A percentile compares a stretch with the other conserved stretches of the same genome.
Evolutionary conservation across 345 rosid species (phyloP).

Genomic region (Noccaea bulbosa): DNA sequence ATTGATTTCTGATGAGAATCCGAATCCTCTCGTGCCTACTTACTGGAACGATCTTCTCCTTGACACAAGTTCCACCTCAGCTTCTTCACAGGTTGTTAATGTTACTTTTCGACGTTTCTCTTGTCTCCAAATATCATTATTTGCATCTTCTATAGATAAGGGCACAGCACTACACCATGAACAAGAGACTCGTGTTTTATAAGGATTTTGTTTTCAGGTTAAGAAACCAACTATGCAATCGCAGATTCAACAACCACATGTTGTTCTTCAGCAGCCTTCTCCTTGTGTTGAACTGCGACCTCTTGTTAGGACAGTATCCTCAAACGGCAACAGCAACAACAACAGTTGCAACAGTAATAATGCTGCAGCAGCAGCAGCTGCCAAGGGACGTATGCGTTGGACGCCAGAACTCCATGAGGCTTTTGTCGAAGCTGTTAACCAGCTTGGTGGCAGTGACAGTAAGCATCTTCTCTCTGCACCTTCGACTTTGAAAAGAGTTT

Average conservation of each 20-base stretch:
- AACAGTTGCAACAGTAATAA: constrained; percentile 36
- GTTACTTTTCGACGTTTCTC: constrained; percentile 7
- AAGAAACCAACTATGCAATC: constrained; percentile 45
- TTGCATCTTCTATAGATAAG: not conserved
- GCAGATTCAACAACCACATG: constrained; percentile 51
- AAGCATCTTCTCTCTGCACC: constrained; percentile 31
- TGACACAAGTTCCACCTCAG: constrained; percentile 55
- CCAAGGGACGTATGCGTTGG: constrained; percentile 95
- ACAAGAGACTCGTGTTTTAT: not conserved
- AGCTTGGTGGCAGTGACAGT: constrained; percentile 89
- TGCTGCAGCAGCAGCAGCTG: constrained; percentile 47
- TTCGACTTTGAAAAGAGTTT: not conserved
- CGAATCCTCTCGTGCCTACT: constrained; percentile 53
- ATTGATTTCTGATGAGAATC: constrained; percentile 67
- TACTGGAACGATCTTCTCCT: constrained; percentile 65
- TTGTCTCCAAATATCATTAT: not conserved
- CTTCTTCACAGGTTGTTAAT: constrained; percentile 69
- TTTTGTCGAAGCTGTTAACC: constrained; percentile 87
- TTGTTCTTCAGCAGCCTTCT: constrained; percentile 55
- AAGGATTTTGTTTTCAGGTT: constrained; percentile 49
- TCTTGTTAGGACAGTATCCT: constrained; percentile 52
- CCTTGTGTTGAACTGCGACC: constrained; percentile 51
- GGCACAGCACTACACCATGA: not conserved
- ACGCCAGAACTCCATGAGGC: constrained; percentile 90
- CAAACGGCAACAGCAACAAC: constrained; percentile 41